Conservation (phyloP, 805 yeast species). For the Zygotorulaspora florentina region DNA sequence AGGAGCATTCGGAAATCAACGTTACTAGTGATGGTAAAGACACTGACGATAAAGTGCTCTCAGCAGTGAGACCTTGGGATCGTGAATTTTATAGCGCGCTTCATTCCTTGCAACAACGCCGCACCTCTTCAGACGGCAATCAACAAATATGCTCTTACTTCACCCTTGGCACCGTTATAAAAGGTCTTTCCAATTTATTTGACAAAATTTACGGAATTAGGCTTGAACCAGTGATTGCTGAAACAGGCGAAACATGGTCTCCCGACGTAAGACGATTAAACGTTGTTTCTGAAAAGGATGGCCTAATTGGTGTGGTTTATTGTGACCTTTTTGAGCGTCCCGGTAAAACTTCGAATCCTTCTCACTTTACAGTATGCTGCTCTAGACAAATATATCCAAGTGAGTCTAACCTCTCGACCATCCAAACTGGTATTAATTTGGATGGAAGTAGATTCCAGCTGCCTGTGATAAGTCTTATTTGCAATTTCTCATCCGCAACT, state of each 20-base stretch:
- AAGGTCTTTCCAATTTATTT: constrained; percentile 74
- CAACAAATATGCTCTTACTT: constrained; percentile 65
- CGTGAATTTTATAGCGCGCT: constrained; percentile 59
- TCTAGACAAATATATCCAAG: constrained; percentile 70
- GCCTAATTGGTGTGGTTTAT: constrained; percentile 74
- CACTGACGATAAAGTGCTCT: constrained; percentile 41
- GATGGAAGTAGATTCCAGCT: constrained; percentile 61
- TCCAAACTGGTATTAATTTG: constrained; percentile 33
- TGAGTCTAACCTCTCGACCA: constrained; percentile 40
- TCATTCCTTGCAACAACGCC: constrained; percentile 26
- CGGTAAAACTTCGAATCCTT: constrained; percentile 78
- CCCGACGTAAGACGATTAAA: constrained; percentile 77
- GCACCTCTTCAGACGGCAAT: constrained; percentile 32
- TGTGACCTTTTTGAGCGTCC: constrained; percentile 80
- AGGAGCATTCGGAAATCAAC: constrained; percentile 21
- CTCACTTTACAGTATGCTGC: constrained; percentile 94
- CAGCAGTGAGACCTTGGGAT: constrained; percentile 81
- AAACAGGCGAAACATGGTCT: constrained; percentile 83
- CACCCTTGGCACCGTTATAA: constrained; percentile 79
- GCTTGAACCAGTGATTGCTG: constrained; percentile 60
- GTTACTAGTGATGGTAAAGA: constrained; percentile 5
- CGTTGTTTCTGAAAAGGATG: constrained; percentile 61
- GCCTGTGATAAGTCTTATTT: constrained; percentile 85
- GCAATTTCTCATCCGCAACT: constrained; percentile 59
- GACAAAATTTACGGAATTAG: constrained; percentile 69